Conservation (phyloP, 768 basidiomycete species). For the Mycena amicta region DNA sequence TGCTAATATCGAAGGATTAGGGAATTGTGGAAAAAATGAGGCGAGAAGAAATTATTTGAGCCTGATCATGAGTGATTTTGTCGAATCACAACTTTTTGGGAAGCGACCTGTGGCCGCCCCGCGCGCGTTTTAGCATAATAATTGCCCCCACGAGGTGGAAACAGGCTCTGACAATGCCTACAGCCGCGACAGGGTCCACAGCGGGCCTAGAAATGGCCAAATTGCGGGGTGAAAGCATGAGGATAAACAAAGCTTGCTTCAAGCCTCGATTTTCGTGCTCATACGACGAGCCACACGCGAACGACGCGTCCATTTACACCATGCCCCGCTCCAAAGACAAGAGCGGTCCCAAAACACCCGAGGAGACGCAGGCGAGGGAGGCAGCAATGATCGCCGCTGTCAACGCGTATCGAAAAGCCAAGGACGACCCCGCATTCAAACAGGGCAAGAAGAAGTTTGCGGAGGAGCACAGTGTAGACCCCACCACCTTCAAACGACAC, state of each 20-base stretch:
- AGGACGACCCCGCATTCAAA: neutral
- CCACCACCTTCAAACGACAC: conserved; percentile 15
- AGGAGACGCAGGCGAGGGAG: neutral
- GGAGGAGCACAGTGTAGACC: neutral
- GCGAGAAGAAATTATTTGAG: neutral
- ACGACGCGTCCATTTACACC: neutral
- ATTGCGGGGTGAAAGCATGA: too few species aligned
- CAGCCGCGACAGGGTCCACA: neutral
- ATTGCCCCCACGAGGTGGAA: neutral
- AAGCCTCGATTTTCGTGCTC: neutral
- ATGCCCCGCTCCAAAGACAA: neutral
- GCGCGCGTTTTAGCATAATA: neutral
- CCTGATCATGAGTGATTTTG: neutral
- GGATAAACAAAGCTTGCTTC: neutral
- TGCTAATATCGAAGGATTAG: neutral
- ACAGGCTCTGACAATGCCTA: neutral
- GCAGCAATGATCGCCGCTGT: neutral
- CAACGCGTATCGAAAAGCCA: neutral
- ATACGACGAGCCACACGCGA: neutral
- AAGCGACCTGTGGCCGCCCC: neutral
- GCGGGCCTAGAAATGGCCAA: neutral
- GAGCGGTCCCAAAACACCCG: neutral
- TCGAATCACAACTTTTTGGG: neutral
- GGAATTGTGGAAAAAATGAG: neutral
- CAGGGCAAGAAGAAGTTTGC: neutral